Evolutionary conservation across 2,329 filamentous ascomycete genomes (phyloP).

Genomic region (Fonsecaea nubica): DNA sequence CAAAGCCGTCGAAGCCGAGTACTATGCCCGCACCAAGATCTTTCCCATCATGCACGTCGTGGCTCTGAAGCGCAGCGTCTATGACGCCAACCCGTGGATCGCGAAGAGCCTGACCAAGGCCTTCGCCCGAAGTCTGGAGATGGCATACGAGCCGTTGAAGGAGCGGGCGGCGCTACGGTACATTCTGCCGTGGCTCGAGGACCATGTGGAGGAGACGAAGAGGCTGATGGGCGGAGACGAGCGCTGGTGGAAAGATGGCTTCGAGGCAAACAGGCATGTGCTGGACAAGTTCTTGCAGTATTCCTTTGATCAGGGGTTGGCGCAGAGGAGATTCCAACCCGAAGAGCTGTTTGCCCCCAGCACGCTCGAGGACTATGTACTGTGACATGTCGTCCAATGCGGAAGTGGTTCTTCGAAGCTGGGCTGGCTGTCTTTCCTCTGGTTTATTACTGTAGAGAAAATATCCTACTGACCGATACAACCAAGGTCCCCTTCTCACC

Average conservation of each 20-base stretch:
- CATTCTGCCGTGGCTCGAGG: slow-evolving; percentile 39
- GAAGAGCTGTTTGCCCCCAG: slow-evolving; percentile 31
- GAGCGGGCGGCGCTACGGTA: slow-evolving; percentile 35
- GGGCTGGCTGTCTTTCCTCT: too few species aligned
- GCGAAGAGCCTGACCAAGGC: slow-evolving; percentile 38
- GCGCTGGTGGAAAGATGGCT: slow-evolving; percentile 38
- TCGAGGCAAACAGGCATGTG: slow-evolving; percentile 37
- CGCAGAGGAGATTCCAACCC: slow-evolving; percentile 28
- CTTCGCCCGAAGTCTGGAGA: slow-evolving; percentile 32
- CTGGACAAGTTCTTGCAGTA: slow-evolving; percentile 37
- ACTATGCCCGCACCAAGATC: slow-evolving; percentile 34
- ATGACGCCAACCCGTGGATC: slow-evolving; percentile 38
- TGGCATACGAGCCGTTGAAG: slow-evolving; percentile 35
- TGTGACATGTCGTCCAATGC: neutral
- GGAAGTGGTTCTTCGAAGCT: too few species aligned
- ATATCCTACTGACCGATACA: too few species aligned
- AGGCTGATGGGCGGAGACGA: slow-evolving; percentile 15
- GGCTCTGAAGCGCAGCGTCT: slow-evolving; percentile 34
- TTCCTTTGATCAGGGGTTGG: slow-evolving; percentile 31
- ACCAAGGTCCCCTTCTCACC: neutral
- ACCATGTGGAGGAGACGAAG: slow-evolving; percentile 35
- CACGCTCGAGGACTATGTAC: slow-evolving; percentile 17
- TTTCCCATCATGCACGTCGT: slow-evolving; percentile 40
- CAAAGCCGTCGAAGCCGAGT: slow-evolving; percentile 36
- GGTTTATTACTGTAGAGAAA: too few species aligned